A percentile compares a stretch with the other conserved stretches of the same genome.
phyloP scores from a whole-genome alignment of 1,284 basidiomycete species.

The Fomes fomentarius region DNA sequence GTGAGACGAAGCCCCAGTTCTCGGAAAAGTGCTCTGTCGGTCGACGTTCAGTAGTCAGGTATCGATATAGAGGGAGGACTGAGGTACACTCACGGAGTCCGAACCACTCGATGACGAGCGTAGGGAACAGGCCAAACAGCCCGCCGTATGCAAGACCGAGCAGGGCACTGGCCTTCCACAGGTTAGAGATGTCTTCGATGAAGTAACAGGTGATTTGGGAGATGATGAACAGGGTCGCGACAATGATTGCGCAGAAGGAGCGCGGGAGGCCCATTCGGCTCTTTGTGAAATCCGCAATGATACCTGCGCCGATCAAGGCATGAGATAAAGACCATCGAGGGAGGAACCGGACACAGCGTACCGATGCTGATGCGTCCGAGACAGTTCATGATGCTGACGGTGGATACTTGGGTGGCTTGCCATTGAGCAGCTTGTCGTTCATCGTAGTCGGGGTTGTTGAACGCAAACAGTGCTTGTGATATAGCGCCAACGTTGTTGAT shows the following conservation, averaged over 20 bases:
- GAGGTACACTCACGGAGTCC: slow-evolving; percentile 49
- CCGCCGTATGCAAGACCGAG: slow-evolving; percentile 80
- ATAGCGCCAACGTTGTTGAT: slow-evolving; percentile 98
- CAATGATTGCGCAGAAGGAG: slow-evolving; percentile 71
- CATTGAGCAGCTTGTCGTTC: slow-evolving; percentile 67
- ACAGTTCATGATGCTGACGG: slow-evolving; percentile 86
- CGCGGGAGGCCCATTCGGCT: slow-evolving; percentile 63
- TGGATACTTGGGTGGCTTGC: slow-evolving; percentile 88
- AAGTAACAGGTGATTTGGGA: slow-evolving; percentile 66
- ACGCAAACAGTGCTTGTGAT: slow-evolving; percentile 81
- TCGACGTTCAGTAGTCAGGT: neutral
- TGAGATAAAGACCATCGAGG: neutral
- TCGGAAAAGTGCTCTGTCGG: slow-evolving; percentile 69
- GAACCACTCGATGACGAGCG: slow-evolving; percentile 86
- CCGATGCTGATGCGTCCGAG: slow-evolving; percentile 81
- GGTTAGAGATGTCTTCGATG: slow-evolving; percentile 59
- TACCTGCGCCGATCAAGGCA: slow-evolving; percentile 44
- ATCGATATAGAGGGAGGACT: neutral
- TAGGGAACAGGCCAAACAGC: slow-evolving; percentile 78
- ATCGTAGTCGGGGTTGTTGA: slow-evolving; percentile 67
- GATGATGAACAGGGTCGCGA: slow-evolving; percentile 67
- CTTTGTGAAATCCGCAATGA: slow-evolving; percentile 78
- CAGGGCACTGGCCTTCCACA: slow-evolving; percentile 79
- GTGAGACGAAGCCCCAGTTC: slow-evolving; percentile 84
- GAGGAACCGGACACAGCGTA: slow-evolving; percentile 20